Evolutionary conservation across 306 rosid species (phyloP), one percentile per base, ranked within the genome.

Genomic region (Fragaria iinumae): DNA sequence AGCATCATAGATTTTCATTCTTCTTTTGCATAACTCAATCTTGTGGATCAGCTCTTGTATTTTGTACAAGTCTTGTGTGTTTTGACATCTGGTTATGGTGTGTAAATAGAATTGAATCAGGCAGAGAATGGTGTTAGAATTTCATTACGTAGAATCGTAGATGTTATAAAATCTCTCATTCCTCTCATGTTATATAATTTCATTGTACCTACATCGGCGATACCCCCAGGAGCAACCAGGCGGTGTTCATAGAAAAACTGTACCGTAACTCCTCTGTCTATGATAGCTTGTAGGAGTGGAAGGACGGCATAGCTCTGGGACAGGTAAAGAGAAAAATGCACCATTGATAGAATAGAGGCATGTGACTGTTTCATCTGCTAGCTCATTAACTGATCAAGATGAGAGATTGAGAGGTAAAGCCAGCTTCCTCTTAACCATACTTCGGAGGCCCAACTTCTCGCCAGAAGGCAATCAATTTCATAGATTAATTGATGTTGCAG

Each of bases 391-490:
- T 86, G 74, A 93, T 78, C 60, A 90, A 66, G 32, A 59, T 27
- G 29, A 27, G 29, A 27, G 29, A 27, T 27, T 67, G 32, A n/a
- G 12, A 3, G 93, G 97, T 57, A 91, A 65, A 3, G 84, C n/a
- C 0, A 79, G 23, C 13, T 85, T 74, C 12, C 74, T 88, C 4
- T 53, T 69, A 18, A 90, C 87, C 6, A 85, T 60, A 25, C 86
- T 80, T 16, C 36, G 75, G 52, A 81, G 90, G 0, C 94, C 89
- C 9, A 44, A 75, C n/a, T 47, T 76, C 82, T 93, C 98, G 88
- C 90, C 96, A 90, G 55, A 91, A 69, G 2, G 88, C 90, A 70
- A 90, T 39, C 0, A 89, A 68, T 25, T 85, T 90, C 83, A 90
- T 85, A 18, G 92, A 77, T 64, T 93, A 27, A 27, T 27, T 27